Percentiles rank a stretch among this genome's conserved stretches.
phyloP scores from a whole-genome alignment of 1,139 yeast genomes.

The Nakaseomyces sp. region DNA sequence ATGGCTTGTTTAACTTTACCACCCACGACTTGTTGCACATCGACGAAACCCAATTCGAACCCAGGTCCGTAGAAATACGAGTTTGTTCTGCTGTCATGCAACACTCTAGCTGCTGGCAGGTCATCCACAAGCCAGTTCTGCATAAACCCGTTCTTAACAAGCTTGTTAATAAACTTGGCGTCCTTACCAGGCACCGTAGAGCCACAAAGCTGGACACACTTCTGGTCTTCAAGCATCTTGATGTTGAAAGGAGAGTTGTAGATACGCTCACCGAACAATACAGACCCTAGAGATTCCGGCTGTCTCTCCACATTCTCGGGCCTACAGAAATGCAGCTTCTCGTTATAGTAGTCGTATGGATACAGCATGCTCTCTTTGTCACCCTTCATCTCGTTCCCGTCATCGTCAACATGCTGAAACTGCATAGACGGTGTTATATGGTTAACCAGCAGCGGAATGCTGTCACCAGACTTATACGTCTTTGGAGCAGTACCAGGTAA shows the following conservation, averaged over 20 bases:
- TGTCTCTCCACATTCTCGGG: conserved; percentile 60
- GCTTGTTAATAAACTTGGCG: conserved; percentile 63
- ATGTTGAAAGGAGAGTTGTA: conserved; percentile 84
- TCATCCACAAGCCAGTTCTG: conserved; percentile 95
- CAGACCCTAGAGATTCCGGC: conserved; percentile 85
- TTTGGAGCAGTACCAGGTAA: conserved; percentile 95
- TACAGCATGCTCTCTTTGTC: conserved; percentile 45
- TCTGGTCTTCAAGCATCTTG: conserved; percentile 61
- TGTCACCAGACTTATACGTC: conserved; percentile 64
- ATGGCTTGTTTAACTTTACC: conserved; percentile 5
- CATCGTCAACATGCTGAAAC: conserved; percentile 31
- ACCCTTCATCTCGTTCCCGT: conserved; percentile 35
- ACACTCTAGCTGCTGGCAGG: conserved; percentile 71
- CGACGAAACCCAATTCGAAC: conserved; percentile 67
- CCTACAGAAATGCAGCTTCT: conserved; percentile 71
- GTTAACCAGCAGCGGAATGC: conserved; percentile 73
- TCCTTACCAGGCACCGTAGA: conserved; percentile 52
- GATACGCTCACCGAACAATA: conserved; percentile 90
- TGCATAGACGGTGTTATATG: conserved; percentile 76
- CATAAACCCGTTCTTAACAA: conserved; percentile 72
- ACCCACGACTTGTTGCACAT: conserved; percentile 21
- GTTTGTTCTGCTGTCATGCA: conserved; percentile 48
- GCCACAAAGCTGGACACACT: conserved; percentile 59
- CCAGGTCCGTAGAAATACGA: conserved; percentile 68
- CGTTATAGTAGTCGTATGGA: conserved; percentile 80